phyloP scores from a whole-genome alignment of 1,284 basidiomycete genomes.

The Pseudozyma thailandica region DNA sequence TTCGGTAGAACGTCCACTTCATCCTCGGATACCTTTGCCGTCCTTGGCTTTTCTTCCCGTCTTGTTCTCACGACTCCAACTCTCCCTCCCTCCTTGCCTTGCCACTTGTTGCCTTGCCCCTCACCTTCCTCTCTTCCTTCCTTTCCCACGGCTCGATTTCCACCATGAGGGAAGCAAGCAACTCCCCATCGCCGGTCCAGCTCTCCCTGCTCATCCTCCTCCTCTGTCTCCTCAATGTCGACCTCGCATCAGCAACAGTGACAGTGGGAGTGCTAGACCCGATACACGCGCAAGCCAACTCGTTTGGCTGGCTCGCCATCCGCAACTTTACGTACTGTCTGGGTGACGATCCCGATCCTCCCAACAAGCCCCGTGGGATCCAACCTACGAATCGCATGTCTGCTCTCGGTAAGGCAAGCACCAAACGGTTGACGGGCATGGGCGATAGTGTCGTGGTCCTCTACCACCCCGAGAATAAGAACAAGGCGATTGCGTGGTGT shows the following conservation, averaged over 20 bases:
- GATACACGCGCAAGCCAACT: conserved; percentile 26
- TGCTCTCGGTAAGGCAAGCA: neutral
- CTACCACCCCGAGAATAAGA: conserved; percentile 33
- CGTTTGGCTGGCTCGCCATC: conserved; percentile 43
- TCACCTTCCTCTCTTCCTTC: neutral
- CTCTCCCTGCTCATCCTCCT: neutral
- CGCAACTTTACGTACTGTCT: conserved; percentile 42
- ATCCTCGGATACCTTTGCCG: neutral
- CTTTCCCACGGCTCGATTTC: too few relatives aligned
- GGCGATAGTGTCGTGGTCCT: conserved; percentile 46
- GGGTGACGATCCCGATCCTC: conserved; percentile 16
- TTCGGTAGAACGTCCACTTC: neutral
- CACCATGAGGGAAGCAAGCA: too few relatives aligned
- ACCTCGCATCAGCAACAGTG: neutral
- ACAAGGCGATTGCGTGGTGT: conserved; percentile 46
- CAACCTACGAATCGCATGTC: conserved; percentile 9
- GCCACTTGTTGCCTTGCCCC: neutral
- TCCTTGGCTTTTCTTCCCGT: neutral
- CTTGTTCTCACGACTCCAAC: neutral
- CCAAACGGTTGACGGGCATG: conserved; percentile 15
- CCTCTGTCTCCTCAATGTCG: neutral
- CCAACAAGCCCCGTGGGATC: conserved; percentile 24
- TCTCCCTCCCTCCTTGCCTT: neutral
- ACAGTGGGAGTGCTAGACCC: conserved; percentile 13
- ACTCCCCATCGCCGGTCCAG: neutral